Percentiles rank a stretch among this genome's conserved stretches.
Conservation (phyloP, 257 asterid genomes). For the Jasminum sambac region DNA sequence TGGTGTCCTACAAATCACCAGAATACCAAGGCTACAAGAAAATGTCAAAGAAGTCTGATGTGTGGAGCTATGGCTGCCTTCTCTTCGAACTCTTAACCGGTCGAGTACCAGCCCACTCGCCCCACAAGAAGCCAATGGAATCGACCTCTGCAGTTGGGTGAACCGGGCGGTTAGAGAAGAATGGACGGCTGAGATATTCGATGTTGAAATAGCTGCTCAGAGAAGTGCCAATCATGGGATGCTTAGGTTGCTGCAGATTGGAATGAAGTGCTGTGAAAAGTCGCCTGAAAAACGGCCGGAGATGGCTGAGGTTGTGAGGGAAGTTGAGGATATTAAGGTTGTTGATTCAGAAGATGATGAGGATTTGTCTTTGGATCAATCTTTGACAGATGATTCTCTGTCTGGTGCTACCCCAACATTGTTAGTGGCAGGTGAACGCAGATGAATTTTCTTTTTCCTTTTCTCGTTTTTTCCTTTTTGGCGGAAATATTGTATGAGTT, state of each 20-base stretch:
- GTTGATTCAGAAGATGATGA: constrained; percentile 59
- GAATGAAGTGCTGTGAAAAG: constrained; percentile 60
- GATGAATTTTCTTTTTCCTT: constrained; percentile 8
- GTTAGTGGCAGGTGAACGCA: constrained; percentile 19
- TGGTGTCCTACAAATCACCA: constrained; percentile 66
- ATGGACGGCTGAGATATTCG: constrained; percentile 93
- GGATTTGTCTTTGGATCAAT: constrained; percentile 46
- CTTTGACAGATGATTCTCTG: constrained; percentile 58
- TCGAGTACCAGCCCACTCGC: constrained; percentile 48
- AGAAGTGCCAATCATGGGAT: constrained; percentile 65
- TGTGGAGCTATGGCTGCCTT: constrained; percentile 79
- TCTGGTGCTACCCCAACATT: constrained; percentile 34
- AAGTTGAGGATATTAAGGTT: constrained; percentile 51
- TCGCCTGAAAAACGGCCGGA: constrained; percentile 73
- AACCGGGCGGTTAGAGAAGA: constrained; percentile 84
- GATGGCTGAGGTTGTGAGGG: constrained; percentile 47
- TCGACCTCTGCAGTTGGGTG: constrained; percentile 76
- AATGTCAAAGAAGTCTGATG: constrained; percentile 61
- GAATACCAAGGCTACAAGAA: constrained; percentile 49
- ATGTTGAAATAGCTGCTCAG: constrained; percentile 64
- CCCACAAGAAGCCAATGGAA: constrained; percentile 50
- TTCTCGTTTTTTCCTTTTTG: not conserved
- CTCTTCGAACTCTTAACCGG: constrained; percentile 78
- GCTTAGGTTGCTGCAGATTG: constrained; percentile 65
- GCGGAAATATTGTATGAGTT: not conserved